Evolutionary conservation across 371 early-diverging fungal genomes (phyloP), one percentile per base, ranked within the genome.

Genomic region (Saksenaea vasiformis): DNA sequence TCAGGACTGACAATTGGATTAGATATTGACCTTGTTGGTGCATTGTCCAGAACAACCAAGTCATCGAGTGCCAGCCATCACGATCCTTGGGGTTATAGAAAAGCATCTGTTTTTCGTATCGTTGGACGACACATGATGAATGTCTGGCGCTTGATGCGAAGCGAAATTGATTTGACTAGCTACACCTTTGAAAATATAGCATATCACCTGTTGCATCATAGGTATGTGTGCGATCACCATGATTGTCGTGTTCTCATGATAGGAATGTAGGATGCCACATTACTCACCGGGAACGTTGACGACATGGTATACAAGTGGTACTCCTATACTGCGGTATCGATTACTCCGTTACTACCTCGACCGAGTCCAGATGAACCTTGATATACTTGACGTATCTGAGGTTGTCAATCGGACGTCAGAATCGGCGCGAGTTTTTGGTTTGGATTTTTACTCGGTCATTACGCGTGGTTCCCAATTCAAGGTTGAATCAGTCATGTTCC

Each of bases 381-480:
- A 87, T 34, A 74, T 96, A 3, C 77, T 96, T 19, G 91, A 91
- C 28, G 84, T 82, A 10, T 87, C 90, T 0, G 87, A 87, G 39
- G 70, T 91, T 1, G 79, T 96, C 22, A 80, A 75, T 17, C 77
- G 91, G 5, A 91, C 90, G 3, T 88, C 88, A 56, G 95, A 96
- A 73, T 93, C 94, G 66, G 94, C 95, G 0, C 79, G 90, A 41
- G 87, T 96, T 15, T 94, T 89, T 72, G 97, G 96, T 3, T 85
- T 95, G 3, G 91, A 94, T 60, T 93, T 96, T 64, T 85, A 82
- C 65, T 90, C 95, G 7, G 93, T 94, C 26, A 66, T 97, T 4
- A 88, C 89, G 0, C 89, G 97, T 28, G 96, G 96, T 0, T 95
- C 95, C 0, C 97, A 97, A 69, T 94, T 85, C 67, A 88, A 89